These are phyloP conservation scores for Hypericum perforatum DNA, from an alignment of 345 rosid species.

Conservation along the genomic window DNA sequence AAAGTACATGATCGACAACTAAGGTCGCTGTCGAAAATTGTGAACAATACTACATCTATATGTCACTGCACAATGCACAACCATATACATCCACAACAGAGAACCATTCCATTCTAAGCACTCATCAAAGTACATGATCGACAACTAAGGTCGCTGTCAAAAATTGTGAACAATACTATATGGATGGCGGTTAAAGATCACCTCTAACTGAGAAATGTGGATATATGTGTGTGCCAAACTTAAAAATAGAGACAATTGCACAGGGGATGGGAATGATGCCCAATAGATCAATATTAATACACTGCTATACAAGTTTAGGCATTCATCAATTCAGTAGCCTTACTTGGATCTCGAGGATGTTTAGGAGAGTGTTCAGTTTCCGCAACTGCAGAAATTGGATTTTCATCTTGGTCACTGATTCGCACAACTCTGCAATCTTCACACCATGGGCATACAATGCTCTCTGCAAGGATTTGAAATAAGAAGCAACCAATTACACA, in stretches of 20 bases:
- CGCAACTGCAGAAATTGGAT: constrained; percentile 35
- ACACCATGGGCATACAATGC: constrained; percentile 45
- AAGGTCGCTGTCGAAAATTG: no score
- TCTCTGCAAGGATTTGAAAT: constrained; percentile 32
- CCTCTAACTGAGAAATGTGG: no score
- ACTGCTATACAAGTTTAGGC: not conserved
- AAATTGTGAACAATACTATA: no score
- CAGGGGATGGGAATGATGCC: not conserved
- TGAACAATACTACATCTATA: no score
- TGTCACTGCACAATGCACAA: constrained; percentile 1
- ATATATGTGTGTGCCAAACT: no score
- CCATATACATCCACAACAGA: not conserved
- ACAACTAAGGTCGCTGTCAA: no score
- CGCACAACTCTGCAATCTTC: constrained; percentile 46
- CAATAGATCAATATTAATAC: not conserved
- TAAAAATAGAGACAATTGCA: no score
- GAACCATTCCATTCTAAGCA: no score
- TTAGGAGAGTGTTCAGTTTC: constrained; percentile 33
- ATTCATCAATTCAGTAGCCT: constrained; percentile 9
- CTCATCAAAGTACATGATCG: no score
- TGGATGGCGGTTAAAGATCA: no score
- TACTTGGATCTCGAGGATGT: constrained; percentile 65
- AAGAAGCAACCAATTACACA: not conserved
- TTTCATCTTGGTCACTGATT: constrained; percentile 54
- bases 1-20: no score